Conservation (phyloP, 164 flowering plant species). For the Stephania yunnanensis region DNA sequence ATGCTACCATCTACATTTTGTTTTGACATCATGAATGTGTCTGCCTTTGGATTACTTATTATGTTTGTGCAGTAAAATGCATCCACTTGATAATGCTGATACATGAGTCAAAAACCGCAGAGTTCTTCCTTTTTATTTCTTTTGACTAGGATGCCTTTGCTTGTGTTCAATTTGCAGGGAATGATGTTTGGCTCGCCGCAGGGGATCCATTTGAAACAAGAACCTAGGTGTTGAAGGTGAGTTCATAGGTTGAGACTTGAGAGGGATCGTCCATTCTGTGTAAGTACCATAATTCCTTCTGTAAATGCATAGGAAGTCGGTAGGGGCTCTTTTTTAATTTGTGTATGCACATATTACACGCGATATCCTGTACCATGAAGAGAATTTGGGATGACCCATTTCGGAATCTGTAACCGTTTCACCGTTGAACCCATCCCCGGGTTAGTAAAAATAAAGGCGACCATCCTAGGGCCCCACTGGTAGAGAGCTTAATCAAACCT, state of each 20-base stretch:
- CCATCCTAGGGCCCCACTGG: slow-evolving; percentile 9
- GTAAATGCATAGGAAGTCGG: slow-evolving; percentile 31
- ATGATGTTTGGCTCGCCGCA: slow-evolving; percentile 14
- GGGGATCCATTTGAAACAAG: slow-evolving; percentile 48
- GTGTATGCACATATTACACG: slow-evolving; percentile 16
- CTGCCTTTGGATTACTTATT: too few relatives aligned
- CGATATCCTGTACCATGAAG: slow-evolving; percentile 12
- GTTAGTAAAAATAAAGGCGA: slow-evolving; percentile 19
- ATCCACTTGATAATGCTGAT: not conserved
- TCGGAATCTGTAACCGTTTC: slow-evolving; percentile 25
- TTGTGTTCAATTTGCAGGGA: slow-evolving; percentile 26
- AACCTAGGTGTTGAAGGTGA: slow-evolving; percentile 45
- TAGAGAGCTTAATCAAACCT: slow-evolving; percentile 11
- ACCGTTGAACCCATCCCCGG: slow-evolving; percentile 20
- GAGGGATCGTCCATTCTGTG: slow-evolving; percentile 14
- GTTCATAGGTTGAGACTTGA: slow-evolving; percentile 12
- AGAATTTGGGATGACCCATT: slow-evolving; percentile 34
- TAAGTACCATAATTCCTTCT: slow-evolving; percentile 30
- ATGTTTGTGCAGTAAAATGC: not conserved
- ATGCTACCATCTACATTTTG: too few relatives aligned
- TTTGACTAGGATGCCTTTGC: not conserved
- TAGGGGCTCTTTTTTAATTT: slow-evolving; percentile 19
- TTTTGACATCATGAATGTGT: too few relatives aligned
- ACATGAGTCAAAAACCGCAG: too few relatives aligned
- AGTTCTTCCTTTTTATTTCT: not conserved